These are phyloP conservation scores for Tricholomella constricta DNA, from an alignment of 768 basidiomycete genomes.

Conservation along the genomic window DNA sequence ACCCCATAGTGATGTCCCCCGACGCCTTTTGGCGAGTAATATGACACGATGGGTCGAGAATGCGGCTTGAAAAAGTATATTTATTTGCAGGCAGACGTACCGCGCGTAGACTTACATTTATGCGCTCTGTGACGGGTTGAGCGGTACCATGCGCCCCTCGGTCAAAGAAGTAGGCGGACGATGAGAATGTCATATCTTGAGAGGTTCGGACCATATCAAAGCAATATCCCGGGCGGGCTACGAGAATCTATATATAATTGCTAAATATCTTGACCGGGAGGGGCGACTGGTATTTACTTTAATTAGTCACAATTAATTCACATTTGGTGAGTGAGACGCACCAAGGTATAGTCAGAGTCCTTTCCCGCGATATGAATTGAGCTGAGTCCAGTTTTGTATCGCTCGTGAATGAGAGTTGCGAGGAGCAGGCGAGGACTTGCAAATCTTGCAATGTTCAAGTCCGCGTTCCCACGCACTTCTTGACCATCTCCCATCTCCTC, in stretches of 20 bases:
- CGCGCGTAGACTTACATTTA: constrained; percentile 56
- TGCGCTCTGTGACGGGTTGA: constrained; percentile 76
- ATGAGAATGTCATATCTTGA: constrained; percentile 67
- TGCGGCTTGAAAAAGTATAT: constrained; percentile 51
- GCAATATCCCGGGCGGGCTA: neutral
- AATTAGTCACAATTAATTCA: neutral
- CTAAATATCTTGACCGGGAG: neutral
- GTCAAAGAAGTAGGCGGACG: constrained; percentile 75
- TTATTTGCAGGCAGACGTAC: neutral
- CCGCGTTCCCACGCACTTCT: constrained; percentile 4
- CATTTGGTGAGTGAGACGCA: neutral
- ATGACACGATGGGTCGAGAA: constrained; percentile 89
- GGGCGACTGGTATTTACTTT: too few species aligned
- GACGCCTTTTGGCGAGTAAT: constrained; percentile 93
- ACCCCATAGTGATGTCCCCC: constrained; percentile 98
- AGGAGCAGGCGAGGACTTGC: neutral
- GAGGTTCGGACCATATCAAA: constrained; percentile 45
- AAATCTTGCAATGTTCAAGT: neutral
- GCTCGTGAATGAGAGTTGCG: neutral
- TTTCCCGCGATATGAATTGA: neutral
- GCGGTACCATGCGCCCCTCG: constrained; percentile 70
- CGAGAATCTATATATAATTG: neutral
- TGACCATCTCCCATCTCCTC: neutral
- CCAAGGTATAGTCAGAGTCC: neutral
- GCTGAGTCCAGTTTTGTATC: neutral